Evolutionary conservation across 495 filamentous ascomycete genomes (phyloP), one percentile per base, ranked within the genome.

Genomic region (Penicillium coprophilum): DNA sequence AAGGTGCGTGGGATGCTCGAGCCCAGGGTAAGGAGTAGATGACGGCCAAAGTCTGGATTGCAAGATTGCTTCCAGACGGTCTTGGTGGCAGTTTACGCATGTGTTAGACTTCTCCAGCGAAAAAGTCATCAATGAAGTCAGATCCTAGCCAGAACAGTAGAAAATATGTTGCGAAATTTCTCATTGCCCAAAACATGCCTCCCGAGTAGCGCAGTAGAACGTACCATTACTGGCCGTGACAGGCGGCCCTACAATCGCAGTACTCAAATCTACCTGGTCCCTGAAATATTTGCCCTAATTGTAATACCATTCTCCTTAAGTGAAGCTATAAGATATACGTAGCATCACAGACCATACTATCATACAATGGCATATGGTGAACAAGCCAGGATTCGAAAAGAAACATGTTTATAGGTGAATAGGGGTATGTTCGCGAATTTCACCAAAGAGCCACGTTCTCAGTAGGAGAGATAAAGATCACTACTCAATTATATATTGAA

Each of bases 151-250:
- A n/a, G 8, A 21, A 41, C 39, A 41, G 2, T 20, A 41, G 17
- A 41, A 41, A 1, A 41, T 5, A 8, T 0, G 20, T 20, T 40
- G 9, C 15, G 9, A 19, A n/a, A 19, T 40, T 10, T 7, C 38
- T 7, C 38, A 40, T 40, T 40, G 38, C 1, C 36, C 36, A 39
- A 2, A 2, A 8, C n/a, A 40, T 40, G n/a, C 1, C 38, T 40
- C 38, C 57, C 60, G 1, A 63, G 57, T 27, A 27, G 24, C 24
- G 24, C 24, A 2, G 24, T 27, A 27, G 4, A 27, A 27, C 24
- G 24, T 27, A 27, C 2, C 24, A 5, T 5, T 6, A 27, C 24
- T 27, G 24, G 24, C 24, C 24, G 4, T 27, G 4, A 5, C 3
- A 27, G 1, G 24, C 24, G 24, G 7, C 34, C 10, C 8, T 15